These are phyloP conservation scores for Brasenia schreberi DNA, from an alignment of 164 flowering plant species.

Conservation along the genomic window DNA sequence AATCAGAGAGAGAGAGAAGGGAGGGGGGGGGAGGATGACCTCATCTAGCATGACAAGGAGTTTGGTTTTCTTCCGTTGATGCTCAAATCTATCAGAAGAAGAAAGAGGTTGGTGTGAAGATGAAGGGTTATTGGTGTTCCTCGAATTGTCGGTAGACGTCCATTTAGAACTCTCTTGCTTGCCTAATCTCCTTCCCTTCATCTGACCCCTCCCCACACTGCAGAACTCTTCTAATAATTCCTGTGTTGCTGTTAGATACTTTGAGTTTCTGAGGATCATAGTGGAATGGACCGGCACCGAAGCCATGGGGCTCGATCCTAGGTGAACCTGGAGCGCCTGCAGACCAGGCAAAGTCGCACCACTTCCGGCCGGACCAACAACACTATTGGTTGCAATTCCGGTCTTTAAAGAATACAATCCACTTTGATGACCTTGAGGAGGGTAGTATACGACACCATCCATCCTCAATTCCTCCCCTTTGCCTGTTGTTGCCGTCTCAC, in stretches of 20 bases:
- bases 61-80: background rate
- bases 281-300: background rate
- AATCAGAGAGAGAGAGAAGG: background rate
- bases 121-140: background rate
- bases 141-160: background rate
- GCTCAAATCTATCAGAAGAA: conserved; percentile 1
- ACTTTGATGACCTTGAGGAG: background rate
- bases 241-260: conserved; percentile 62
- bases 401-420: background rate
- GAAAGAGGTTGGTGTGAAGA: background rate
- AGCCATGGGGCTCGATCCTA: background rate
- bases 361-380: background rate
- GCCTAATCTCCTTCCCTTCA: conserved; percentile 14
- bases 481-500: background rate
- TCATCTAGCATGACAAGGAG: background rate
- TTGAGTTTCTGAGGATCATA: conserved; percentile 11
- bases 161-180: conserved; percentile 6
- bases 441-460: background rate
- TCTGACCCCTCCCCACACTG: conserved; percentile 72
- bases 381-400: background rate
- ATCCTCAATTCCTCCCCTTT: conserved; percentile 1
- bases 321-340: background rate
- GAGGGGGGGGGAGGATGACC: background rate
- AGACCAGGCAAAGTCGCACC: background rate
- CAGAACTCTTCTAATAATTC: conserved; percentile 91